phyloP scores from a whole-genome alignment of 352 stramenopile species.

The Thraustotheca clavata region DNA sequence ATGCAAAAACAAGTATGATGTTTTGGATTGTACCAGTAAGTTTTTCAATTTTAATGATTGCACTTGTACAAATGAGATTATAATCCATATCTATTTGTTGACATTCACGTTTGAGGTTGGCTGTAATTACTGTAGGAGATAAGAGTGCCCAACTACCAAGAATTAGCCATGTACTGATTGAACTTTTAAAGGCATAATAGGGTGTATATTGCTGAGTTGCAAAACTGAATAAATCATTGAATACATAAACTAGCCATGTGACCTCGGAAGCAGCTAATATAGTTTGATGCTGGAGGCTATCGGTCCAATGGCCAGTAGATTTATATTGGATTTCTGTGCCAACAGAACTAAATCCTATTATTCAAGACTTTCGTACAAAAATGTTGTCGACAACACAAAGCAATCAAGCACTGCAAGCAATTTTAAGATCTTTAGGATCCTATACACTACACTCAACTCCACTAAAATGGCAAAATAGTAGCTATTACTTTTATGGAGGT shows the following conservation, averaged over 20 bases:
- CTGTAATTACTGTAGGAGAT: not conserved
- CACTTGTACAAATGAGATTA: not conserved
- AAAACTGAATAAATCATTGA: not conserved
- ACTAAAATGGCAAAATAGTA: too few species aligned
- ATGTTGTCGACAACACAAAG: too few species aligned
- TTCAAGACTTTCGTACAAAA: too few species aligned
- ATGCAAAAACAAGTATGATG: not conserved
- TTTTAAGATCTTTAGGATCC: too few species aligned
- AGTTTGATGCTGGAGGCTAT: not conserved
- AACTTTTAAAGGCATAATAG: constrained; percentile 6
- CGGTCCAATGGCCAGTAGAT: too few species aligned
- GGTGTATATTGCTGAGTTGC: not conserved
- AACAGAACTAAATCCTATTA: too few species aligned
- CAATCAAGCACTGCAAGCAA: too few species aligned
- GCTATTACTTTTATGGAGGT: not conserved
- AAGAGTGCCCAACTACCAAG: not conserved
- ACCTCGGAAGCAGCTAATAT: not conserved
- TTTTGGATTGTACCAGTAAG: not conserved
- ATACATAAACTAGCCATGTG: constrained; percentile 11
- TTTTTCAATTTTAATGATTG: not conserved
- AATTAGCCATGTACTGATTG: not conserved
- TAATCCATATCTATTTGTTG: not conserved
- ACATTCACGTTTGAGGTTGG: not conserved
- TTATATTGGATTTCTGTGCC: too few species aligned
- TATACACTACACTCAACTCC: too few species aligned